Evolutionary conservation across 306 rosid species (phyloP), one percentile per base, ranked within the genome.

Genomic region (Ormosia emarginata): DNA sequence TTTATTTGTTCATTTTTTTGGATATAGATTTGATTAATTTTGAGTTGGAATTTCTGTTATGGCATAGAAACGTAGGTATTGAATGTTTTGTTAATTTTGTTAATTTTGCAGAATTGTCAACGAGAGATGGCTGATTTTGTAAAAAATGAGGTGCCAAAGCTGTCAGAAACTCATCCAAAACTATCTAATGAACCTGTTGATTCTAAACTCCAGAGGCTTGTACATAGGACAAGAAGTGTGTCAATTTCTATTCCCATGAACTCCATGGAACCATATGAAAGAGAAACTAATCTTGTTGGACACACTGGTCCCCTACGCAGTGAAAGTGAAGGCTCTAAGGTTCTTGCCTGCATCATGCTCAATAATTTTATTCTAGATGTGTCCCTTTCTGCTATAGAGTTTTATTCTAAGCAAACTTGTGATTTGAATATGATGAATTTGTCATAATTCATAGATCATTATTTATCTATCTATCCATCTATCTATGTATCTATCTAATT

Each of bases 291-390:
- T 84, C 77, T 87, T 77, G 83, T 82, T 72, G 92, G 96, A 67
- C 90, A 85, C 83, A 94, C 93, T 14, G 97, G 98, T 85, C 97
- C 97, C 10, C 70, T 92, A 2, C 46, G 84, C 85, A 84, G 71
- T 75, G 86, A 58, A 90, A 24, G 24, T 24, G 24, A 24, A 24
- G 24, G 24, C 24, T 24, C 24, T 24, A 24, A 24, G 24, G 24
- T 24, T 77, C 13, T 61, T 33, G 39, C 8, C 11, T 29, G 17
- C 5, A 49, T 47, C 72, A 46, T 77, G 37, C 63, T 63, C 5
- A 37, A 56, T 40, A 74, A 77, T 30, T 79, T 74, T 59, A 67
- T 70, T 44, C 36, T 17, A 56, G 67, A 50, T 29, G 17, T 50
- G 41, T 71, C 5, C 66, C 40, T 29, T 67, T 30, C 43, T 32